Base-by-base conservation (phyloP, 2,329 filamentous ascomycete species). In the Xylariaceae sp. region DNA sequence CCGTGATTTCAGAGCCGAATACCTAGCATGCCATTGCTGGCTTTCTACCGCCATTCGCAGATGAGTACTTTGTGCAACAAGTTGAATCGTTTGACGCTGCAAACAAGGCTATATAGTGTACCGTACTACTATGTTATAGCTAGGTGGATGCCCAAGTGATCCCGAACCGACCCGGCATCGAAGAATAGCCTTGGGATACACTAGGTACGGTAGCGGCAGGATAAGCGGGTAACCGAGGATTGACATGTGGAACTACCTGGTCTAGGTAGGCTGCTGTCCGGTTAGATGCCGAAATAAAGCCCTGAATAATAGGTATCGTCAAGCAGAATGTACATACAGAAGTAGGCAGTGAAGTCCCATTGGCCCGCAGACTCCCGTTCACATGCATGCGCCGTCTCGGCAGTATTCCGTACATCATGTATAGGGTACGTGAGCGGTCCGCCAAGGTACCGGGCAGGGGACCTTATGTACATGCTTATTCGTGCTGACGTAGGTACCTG, bases 151-250 rank as follows among this genome's bases (percentile, higher is more conserved):
- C 10, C 44, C 47, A 15, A 46, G 39, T 16, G 29, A 40, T 39
- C 57, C n/a, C 57, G 55, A 54, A 44, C 41, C 45, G 41, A 43
- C 43, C 56, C 56, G 49, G 56, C 15, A n/a, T 16, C 30, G 18
- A 52, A 41, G 13, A 51, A 10, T 22, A 51, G 44, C 39, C 53
- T 56, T 51, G 58, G 58, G 19, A 55, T 41, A 37, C n/a, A n/a
- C n/a, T n/a, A n/a, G n/a, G n/a, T n/a, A 26, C 26, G 26, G 26
- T 8, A 26, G 26, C 26, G 26, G 26, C 26, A 26, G 26, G 26
- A 26, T 26, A 4, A 26, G 5, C 26, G 26, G 19, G 42, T 18
- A 47, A 29, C 37, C 44, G 40, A 47, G 26, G 30, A 30, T 18
- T 40, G 41, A 47, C n/a, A 36, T 49, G n/a, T n/a, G n/a, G n/a